Conservation (phyloP, 1,139 yeast genomes). For the Yamadazyma blattariae region DNA sequence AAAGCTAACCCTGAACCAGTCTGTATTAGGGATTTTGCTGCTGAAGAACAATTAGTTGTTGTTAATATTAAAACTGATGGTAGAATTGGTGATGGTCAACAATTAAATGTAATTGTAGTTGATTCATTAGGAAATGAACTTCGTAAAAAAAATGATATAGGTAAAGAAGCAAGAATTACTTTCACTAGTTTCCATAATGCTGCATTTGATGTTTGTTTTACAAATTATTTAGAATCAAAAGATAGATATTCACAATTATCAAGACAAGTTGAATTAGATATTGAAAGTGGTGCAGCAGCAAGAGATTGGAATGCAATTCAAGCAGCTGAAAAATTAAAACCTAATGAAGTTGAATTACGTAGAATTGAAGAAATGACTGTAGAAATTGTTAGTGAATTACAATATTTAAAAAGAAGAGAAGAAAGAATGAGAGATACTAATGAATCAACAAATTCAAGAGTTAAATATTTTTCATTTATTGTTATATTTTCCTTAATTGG, state of each 20-base stretch:
- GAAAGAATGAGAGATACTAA: constrained; percentile 93
- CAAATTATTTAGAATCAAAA: constrained; percentile 51
- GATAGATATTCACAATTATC: constrained; percentile 34
- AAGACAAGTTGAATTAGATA: constrained; percentile 80
- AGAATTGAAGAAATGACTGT: constrained; percentile 79
- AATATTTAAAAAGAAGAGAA: constrained; percentile 83
- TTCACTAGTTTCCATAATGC: constrained; percentile 83
- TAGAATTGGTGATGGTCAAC: constrained; percentile 79
- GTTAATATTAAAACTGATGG: constrained; percentile 77
- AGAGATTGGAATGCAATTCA: constrained; percentile 97
- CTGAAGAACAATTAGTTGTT: constrained; percentile 80
- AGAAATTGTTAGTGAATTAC: constrained; percentile 75
- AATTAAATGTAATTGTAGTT: constrained; percentile 56
- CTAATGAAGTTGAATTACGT: constrained; percentile 85
- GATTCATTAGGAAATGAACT: constrained; percentile 73
- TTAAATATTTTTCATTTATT: constrained; percentile 75
- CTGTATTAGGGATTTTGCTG: constrained; percentile 89
- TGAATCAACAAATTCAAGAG: constrained; percentile 87
- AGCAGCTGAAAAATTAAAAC: constrained; percentile 89
- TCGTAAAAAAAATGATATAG: constrained; percentile 61
- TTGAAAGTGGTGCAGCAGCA: constrained; percentile 94
- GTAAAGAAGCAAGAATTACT: constrained; percentile 67
- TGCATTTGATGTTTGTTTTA: constrained; percentile 89
- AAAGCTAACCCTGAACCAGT: constrained; percentile 34
- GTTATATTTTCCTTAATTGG: constrained; percentile 67